Conservation (phyloP, 23 red algal genomes). For the Gracilaria caudata region DNA sequence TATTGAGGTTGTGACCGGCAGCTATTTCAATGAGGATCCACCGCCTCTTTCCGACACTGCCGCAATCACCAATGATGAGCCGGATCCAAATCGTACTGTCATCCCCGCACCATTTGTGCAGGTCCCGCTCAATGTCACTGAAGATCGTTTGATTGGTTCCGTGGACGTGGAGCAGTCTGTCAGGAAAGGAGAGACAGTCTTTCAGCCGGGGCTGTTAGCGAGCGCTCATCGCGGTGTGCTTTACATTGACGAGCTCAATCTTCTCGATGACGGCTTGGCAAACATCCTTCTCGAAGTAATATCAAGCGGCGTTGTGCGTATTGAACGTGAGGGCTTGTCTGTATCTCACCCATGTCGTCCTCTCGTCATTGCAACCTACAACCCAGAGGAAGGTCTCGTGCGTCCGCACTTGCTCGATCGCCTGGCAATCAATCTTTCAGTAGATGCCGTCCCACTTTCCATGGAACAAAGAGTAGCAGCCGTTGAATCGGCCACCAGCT, state of each 20-base stretch:
- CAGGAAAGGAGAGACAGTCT: constrained; percentile 75
- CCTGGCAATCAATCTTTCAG: constrained; percentile 84
- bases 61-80: constrained; percentile 25
- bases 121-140: constrained; percentile 95
- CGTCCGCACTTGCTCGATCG: constrained; percentile 97
- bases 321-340: constrained; percentile 95
- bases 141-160: constrained; percentile 94
- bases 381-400: constrained; percentile 94
- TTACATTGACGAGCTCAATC: constrained; percentile 99
- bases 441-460: constrained; percentile 76
- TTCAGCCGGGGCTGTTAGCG: constrained; percentile 97
- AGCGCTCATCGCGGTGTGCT: constrained; percentile 94
- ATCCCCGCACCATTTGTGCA: constrained; percentile 95
- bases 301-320: constrained; percentile 77
- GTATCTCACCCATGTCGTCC: constrained; percentile 83
- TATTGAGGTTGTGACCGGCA: constrained; percentile 90
- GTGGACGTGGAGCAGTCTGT: constrained; percentile 93
- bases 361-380: constrained; percentile 96
- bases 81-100: constrained; percentile 44
- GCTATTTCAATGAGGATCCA: constrained; percentile 81
- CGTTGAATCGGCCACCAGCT: constrained; percentile 76
- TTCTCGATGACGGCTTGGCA: constrained; percentile 90
- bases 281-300: constrained; percentile 92
- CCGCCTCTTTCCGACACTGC: neutral
- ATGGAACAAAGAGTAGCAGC: constrained; percentile 87